Evolutionary conservation across 2,329 filamentous ascomycete genomes (phyloP), one percentile per base, ranked within the genome.

Genomic region (Colletotrichum higginsianum): DNA sequence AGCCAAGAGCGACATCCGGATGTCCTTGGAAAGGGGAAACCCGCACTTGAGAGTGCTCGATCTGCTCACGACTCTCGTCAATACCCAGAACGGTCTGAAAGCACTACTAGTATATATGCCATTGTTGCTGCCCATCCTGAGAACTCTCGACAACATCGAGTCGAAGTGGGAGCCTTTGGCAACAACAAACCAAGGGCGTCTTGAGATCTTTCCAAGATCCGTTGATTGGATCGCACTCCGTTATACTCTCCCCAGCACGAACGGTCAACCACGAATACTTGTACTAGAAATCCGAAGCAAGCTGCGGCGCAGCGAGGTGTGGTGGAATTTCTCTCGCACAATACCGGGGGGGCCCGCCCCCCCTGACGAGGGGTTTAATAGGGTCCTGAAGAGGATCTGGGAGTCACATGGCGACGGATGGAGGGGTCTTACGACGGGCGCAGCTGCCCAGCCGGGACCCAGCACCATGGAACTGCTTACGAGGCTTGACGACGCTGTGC

Each of bases 1-100:
- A 42, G 83, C 84, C 23, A 81, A 82, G 12, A 82, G 84, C 21
- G 80, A 86, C 2, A 89, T 93, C 74, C 84, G 84, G 18, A 83
- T 96, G 38, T 82, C 84, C 35, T 84, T 96, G 23, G 86, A 91
- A 50, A 82, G 83, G 16, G 85, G 84, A 15, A 94, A 93, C 75
- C 93, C 93, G 2, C 93, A 95, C 76, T 82, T 91, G 55, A 87
- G 90, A 21, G 86, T 93, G 15, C 81, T 86, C 23, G 89, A 91
- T 74, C 83, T 88, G 55, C 84, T 94, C 71, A 86, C 86, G 64
- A 84, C 82, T 4, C 82, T 91, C 9, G 86, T 91, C 71, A 92
- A 92, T 77, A 83, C 85, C 50, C 78, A 85, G 49, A 83, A 79
- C 63, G 87, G 78, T 76, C 93, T 84, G 77, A 86, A 80, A 76